These are phyloP conservation scores for Begonia loranthoides DNA, from an alignment of 306 rosid genomes.

Conservation along the genomic window DNA sequence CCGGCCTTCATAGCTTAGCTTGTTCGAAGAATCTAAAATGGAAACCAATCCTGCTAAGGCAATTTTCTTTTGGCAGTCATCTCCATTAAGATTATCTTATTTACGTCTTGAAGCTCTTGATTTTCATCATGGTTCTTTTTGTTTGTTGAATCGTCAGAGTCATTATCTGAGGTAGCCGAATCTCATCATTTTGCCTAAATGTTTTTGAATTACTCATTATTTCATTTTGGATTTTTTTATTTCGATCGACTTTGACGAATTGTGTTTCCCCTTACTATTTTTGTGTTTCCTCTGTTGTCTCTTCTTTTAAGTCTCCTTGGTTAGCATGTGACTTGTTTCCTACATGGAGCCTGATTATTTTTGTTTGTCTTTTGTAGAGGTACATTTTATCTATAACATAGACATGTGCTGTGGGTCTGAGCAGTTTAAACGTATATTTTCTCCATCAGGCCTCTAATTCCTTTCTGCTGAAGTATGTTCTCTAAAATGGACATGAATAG, in stretches of 20 bases:
- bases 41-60: too few relatives aligned
- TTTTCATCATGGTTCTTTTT: too few relatives aligned
- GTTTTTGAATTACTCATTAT: background rate
- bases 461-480: conserved; percentile 11
- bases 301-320: background rate
- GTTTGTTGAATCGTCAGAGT: background rate
- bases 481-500: conserved; percentile 44
- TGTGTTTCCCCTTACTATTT: too few relatives aligned
- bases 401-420: conserved; percentile 50
- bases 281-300: background rate
- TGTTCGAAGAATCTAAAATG: too few relatives aligned
- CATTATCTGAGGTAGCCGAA: background rate
- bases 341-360: background rate
- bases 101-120: too few relatives aligned
- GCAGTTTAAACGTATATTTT: conserved; percentile 15
- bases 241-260: background rate
- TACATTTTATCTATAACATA: conserved; percentile 20
- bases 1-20: too few relatives aligned
- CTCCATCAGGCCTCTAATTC: conserved; percentile 8
- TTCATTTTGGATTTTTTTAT: background rate
- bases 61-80: too few relatives aligned
- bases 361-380: conserved; percentile 14
- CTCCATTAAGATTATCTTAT: too few relatives aligned
- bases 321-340: background rate
- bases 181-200: background rate